Percentiles rank a stretch among this genome's conserved stretches.
Evolutionary conservation across 2,329 filamentous ascomycete species (phyloP).

Genomic region (Botryotinia convoluta): DNA sequence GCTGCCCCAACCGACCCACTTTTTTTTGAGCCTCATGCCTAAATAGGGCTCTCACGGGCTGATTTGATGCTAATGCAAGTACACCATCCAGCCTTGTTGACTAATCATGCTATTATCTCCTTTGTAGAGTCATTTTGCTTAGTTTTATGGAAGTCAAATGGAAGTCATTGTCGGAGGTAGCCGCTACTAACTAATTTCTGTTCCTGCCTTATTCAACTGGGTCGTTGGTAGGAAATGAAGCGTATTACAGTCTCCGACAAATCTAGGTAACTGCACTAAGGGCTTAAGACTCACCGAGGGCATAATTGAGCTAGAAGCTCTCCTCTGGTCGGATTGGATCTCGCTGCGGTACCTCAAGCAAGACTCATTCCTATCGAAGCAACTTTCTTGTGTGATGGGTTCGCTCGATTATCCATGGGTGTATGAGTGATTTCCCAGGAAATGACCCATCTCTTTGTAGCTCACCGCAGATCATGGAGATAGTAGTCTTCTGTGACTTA

Average conservation of each 20-base stretch:
- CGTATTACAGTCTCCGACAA: background rate
- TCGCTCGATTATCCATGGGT: background rate
- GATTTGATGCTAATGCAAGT: slow-evolving; percentile 3
- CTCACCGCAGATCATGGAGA: background rate
- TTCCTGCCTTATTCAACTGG: background rate
- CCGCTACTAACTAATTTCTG: background rate
- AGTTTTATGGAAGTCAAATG: background rate
- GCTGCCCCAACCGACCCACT: background rate
- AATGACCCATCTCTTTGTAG: background rate
- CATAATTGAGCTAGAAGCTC: background rate
- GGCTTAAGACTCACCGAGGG: background rate
- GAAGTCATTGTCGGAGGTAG: background rate
- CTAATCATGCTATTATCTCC: background rate
- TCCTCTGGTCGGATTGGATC: background rate
- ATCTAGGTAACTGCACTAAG: slow-evolving; percentile 6
- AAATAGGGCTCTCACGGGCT: background rate
- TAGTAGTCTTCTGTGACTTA: background rate
- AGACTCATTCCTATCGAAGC: background rate
- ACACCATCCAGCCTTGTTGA: slow-evolving; percentile 3
- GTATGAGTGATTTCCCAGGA: background rate
- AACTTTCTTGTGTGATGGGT: background rate
- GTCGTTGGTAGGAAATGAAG: background rate
- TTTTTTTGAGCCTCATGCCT: slow-evolving; percentile 15
- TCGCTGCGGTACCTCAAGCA: too few relatives aligned
- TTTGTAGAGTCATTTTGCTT: background rate